phyloP scores from a whole-genome alignment of 1,284 basidiomycete genomes.

The Tilletia caries region DNA sequence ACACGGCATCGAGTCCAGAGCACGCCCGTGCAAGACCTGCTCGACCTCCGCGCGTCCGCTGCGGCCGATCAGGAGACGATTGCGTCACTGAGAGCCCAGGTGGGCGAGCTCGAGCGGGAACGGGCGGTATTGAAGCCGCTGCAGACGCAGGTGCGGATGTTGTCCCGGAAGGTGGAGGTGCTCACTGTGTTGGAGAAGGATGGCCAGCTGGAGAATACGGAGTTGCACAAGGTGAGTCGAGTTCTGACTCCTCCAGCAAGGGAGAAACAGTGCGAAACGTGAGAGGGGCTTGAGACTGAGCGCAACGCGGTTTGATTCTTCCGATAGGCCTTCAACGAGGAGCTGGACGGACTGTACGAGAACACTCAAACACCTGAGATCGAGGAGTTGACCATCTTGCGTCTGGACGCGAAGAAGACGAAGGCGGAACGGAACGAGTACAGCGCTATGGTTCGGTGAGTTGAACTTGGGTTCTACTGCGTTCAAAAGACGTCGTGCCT shows the following conservation, averaged over 20 bases:
- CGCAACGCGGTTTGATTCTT: too few relatives aligned
- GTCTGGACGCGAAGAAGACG: constrained; percentile 30
- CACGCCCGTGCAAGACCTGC: constrained; percentile 16
- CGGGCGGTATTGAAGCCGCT: constrained; percentile 16
- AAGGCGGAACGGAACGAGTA: constrained; percentile 35
- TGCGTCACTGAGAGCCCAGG: constrained; percentile 7
- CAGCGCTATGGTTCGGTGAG: constrained; percentile 31
- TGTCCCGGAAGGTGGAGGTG: constrained; percentile 40
- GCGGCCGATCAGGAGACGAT: constrained; percentile 23
- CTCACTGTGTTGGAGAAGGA: constrained; percentile 45
- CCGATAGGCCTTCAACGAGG: constrained; percentile 51
- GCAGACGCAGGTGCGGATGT: constrained; percentile 28
- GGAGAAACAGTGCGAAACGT: too few relatives aligned
- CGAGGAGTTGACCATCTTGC: constrained; percentile 31
- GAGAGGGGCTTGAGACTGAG: too few relatives aligned
- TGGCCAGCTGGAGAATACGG: constrained; percentile 48
- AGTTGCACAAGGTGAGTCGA: constrained; percentile 38
- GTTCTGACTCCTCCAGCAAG: background rate
- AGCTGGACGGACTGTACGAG: constrained; percentile 47
- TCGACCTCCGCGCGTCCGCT: constrained; percentile 19
- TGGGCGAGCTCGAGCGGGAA: background rate
- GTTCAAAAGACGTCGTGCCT: too few relatives aligned
- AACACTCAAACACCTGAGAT: constrained; percentile 40
- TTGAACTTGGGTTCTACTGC: too few relatives aligned
- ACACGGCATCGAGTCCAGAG: constrained; percentile 1